These are phyloP conservation scores for Colletotrichum neosansevieriae DNA, from an alignment of 2,329 filamentous ascomycete species.

Conservation along the genomic window DNA sequence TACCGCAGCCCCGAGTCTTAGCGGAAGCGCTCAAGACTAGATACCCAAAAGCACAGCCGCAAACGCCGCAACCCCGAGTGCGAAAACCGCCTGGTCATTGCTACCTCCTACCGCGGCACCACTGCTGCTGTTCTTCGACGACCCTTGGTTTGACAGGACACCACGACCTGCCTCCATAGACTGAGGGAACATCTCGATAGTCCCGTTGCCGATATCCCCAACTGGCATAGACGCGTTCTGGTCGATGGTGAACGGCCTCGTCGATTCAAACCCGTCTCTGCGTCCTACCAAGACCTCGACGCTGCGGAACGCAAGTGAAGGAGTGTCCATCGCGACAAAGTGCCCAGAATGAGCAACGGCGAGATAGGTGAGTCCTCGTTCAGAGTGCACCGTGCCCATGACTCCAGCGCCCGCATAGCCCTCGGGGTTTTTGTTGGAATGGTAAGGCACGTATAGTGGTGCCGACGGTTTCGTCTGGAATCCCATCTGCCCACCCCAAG, in stretches of 20 bases:
- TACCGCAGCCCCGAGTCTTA: too few relatives aligned
- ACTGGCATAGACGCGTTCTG: slow-evolving; percentile 14
- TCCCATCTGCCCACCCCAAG: slow-evolving; percentile 78
- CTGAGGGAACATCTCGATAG: slow-evolving; percentile 31
- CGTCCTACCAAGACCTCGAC: slow-evolving; percentile 82
- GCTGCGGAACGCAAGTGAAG: slow-evolving; percentile 76
- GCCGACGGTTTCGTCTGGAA: slow-evolving; percentile 72
- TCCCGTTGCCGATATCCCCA: slow-evolving; percentile 22
- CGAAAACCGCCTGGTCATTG: not conserved
- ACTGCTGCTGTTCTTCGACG: slow-evolving; percentile 12
- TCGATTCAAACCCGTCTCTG: slow-evolving; percentile 66
- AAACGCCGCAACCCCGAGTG: slow-evolving; percentile 1
- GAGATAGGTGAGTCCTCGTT: slow-evolving; percentile 81
- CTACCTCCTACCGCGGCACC: not conserved
- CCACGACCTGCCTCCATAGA: slow-evolving; percentile 20
- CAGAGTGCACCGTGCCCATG: slow-evolving; percentile 77
- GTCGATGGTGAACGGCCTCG: slow-evolving; percentile 51
- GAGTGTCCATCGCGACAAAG: slow-evolving; percentile 76
- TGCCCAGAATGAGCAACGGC: slow-evolving; percentile 75
- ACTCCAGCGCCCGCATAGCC: slow-evolving; percentile 69
- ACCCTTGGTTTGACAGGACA: not conserved
- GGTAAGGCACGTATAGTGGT: slow-evolving; percentile 75
- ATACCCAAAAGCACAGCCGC: not conserved
- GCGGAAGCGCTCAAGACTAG: not conserved
- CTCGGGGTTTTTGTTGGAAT: slow-evolving; percentile 55